Evolutionary conservation across 257 asterid genomes (phyloP).

Genomic region (Knoxia roxburghii): DNA sequence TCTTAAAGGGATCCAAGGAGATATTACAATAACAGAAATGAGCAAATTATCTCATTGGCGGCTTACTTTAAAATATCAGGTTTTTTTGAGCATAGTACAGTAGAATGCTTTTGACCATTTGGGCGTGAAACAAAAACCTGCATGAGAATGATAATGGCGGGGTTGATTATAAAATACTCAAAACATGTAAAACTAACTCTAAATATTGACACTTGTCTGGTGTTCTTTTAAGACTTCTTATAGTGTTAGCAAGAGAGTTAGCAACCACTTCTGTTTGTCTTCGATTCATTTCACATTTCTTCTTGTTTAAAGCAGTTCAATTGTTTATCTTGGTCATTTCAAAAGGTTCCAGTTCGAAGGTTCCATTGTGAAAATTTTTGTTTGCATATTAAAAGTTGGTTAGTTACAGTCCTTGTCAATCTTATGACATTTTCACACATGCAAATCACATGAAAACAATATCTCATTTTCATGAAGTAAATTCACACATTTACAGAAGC

Average conservation of each 20-base stretch:
- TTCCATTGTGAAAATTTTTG: background rate
- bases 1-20: background rate
- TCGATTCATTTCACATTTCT: background rate
- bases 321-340: background rate
- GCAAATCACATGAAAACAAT: background rate
- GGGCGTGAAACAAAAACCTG: constrained; percentile 87
- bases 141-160: constrained; percentile 15
- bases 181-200: background rate
- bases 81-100: constrained; percentile 70
- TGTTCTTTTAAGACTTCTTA: background rate
- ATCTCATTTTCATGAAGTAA: background rate
- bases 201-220: background rate
- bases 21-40: constrained; percentile 8
- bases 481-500: no score
- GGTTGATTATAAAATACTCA: background rate
- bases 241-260: background rate
- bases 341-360: background rate
- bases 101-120: constrained; percentile 59
- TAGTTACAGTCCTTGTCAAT: background rate
- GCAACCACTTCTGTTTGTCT: background rate
- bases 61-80: constrained; percentile 53
- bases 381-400: background rate
- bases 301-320: background rate
- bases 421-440: background rate
- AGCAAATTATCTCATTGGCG: constrained; percentile 8